A percentile compares a stretch with the other conserved stretches of the same genome.
These are phyloP conservation scores for Eleusine indica DNA, from an alignment of 176 grass and related monocot species.

Conservation along the genomic window DNA sequence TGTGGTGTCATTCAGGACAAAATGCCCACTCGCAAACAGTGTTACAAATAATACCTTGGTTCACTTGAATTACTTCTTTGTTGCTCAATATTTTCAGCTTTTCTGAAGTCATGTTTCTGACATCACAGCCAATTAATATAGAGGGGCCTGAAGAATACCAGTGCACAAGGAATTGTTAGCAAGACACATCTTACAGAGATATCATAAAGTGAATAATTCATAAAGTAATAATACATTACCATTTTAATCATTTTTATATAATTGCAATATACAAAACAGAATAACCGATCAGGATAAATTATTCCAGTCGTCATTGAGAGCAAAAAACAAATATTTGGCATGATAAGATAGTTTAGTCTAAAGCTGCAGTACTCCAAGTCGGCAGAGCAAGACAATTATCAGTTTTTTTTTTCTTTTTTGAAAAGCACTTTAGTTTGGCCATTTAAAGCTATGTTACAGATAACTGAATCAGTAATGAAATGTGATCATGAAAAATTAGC, in stretches of 20 bases:
- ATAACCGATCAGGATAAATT: too few species aligned
- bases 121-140: slow-evolving; percentile 94
- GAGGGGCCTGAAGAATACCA: slow-evolving; percentile 72
- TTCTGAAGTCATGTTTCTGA: slow-evolving; percentile 89
- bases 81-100: slow-evolving; percentile 87
- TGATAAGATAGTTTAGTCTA: neutral
- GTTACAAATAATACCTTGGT: slow-evolving; percentile 72
- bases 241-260: neutral
- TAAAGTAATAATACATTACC: neutral
- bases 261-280: neutral
- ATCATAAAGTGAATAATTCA: neutral
- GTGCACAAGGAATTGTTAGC: neutral
- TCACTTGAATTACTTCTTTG: slow-evolving; percentile 85
- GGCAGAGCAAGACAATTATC: neutral
- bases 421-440: neutral
- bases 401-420: neutral
- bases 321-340: neutral
- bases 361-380: neutral
- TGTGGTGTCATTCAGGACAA: neutral
- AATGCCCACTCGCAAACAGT: neutral
- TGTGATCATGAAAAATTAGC: neutral
- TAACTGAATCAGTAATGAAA: neutral
- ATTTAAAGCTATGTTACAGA: neutral
- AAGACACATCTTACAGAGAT: neutral
- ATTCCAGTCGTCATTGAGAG: neutral